Percentiles rank a stretch among this genome's conserved stretches.
These are phyloP conservation scores for Tuber magnatum DNA, from an alignment of 495 filamentous ascomycete genomes.

Conservation along the genomic window DNA sequence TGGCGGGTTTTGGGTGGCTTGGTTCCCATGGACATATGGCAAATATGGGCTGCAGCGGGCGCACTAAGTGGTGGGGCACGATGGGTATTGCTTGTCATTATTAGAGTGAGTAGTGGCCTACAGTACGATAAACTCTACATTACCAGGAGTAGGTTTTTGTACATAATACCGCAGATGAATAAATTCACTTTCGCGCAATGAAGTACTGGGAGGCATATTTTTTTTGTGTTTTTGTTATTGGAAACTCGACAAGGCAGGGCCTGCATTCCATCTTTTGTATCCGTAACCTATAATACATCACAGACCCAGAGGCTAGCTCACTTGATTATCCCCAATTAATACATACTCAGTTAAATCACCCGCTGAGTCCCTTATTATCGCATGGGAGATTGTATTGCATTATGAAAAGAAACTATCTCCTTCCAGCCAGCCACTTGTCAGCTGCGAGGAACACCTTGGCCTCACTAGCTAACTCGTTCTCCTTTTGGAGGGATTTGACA, in stretches of 20 bases:
- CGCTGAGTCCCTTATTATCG: background rate
- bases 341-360: background rate
- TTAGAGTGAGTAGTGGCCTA: too few relatives aligned
- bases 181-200: background rate
- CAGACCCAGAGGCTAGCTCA: background rate
- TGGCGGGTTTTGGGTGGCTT: background rate
- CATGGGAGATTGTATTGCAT: background rate
- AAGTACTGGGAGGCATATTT: background rate
- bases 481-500: slow-evolving; percentile 32
- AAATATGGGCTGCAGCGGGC: background rate
- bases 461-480: slow-evolving; percentile 28
- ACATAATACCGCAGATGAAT: background rate
- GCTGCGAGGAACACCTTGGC: slow-evolving; percentile 38
- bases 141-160: background rate
- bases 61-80: too few relatives aligned
- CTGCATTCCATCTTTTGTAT: background rate
- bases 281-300: background rate
- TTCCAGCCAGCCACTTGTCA: slow-evolving; percentile 35
- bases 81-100: too few relatives aligned
- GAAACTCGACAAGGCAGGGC: background rate
- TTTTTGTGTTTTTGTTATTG: background rate
- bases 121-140: background rate
- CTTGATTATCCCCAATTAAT: background rate
- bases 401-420: slow-evolving; percentile 19
- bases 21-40: background rate